Conservation (phyloP, 768 basidiomycete genomes). For the Lepiota venenata region DNA sequence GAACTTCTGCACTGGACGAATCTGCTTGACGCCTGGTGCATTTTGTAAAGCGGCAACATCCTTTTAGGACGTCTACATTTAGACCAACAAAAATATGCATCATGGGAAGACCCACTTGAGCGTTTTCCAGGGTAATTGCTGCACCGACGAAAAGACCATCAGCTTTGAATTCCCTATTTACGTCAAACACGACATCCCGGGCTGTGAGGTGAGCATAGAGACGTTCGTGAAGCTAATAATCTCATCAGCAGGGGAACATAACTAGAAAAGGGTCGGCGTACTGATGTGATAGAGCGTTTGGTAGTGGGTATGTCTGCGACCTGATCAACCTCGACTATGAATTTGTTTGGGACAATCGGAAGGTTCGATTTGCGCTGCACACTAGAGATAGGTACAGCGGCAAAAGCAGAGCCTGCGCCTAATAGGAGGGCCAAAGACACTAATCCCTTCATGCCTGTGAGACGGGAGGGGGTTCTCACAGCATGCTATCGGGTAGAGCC, state of each 20-base stretch:
- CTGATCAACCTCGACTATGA: slow-evolving; percentile 54
- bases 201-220: slow-evolving; percentile 47
- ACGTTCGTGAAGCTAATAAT: slow-evolving; percentile 40
- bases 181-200: slow-evolving; percentile 39
- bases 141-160: slow-evolving; percentile 58
- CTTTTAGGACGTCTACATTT: slow-evolving; percentile 22
- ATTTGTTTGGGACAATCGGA: slow-evolving; percentile 43
- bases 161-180: slow-evolving; percentile 50
- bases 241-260: not conserved
- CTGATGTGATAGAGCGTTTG: slow-evolving; percentile 29
- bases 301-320: slow-evolving; percentile 30
- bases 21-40: slow-evolving; percentile 50
- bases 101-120: slow-evolving; percentile 19
- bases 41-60: slow-evolving; percentile 42
- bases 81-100: not conserved
- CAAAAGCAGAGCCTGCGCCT: slow-evolving; percentile 23
- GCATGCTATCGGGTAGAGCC: not conserved
- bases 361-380: slow-evolving; percentile 35
- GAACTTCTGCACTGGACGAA: slow-evolving; percentile 50
- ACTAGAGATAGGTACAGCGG: slow-evolving; percentile 31
- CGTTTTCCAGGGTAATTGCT: slow-evolving; percentile 40
- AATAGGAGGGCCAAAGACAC: slow-evolving; percentile 26
- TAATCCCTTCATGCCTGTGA: slow-evolving; percentile 31
- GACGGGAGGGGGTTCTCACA: not conserved
- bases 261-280: slow-evolving; percentile 15